phyloP scores from a whole-genome alignment of 345 rosid species.

The Eutrema yunnanense region DNA sequence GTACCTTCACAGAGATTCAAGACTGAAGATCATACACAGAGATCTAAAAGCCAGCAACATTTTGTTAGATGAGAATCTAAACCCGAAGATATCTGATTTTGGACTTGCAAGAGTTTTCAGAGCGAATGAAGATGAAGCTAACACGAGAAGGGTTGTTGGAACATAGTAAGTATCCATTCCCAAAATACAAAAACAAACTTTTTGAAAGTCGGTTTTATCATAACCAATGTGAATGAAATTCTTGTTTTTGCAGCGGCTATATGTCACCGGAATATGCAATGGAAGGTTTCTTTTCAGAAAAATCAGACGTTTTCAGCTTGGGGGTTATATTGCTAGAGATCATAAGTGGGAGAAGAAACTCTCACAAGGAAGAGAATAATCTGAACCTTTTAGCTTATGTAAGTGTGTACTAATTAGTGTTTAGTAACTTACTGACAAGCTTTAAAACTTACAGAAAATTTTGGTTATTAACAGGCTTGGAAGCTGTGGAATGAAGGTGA shows the following conservation, averaged over 20 bases:
- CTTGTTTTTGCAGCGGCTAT: slow-evolving; percentile 33
- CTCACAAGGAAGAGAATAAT: slow-evolving; percentile 23
- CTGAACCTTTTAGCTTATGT: slow-evolving; percentile 32
- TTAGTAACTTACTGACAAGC: slow-evolving; percentile 2
- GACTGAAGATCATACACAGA: slow-evolving; percentile 43
- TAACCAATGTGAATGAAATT: neutral
- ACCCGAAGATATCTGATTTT: slow-evolving; percentile 46
- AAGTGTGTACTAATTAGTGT: slow-evolving; percentile 13
- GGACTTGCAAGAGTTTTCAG: slow-evolving; percentile 42
- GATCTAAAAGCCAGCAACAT: slow-evolving; percentile 48
- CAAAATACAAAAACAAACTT: neutral
- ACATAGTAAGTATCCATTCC: slow-evolving; percentile 34
- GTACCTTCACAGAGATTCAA: slow-evolving; percentile 50
- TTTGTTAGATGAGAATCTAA: slow-evolving; percentile 43
- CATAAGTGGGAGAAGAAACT: slow-evolving; percentile 38
- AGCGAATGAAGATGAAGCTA: slow-evolving; percentile 35
- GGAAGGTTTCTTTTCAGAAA: slow-evolving; percentile 38
- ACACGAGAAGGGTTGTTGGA: slow-evolving; percentile 41
- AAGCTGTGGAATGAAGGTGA: slow-evolving; percentile 30
- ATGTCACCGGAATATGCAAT: slow-evolving; percentile 51
- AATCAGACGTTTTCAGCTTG: slow-evolving; percentile 40
- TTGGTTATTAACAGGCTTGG: slow-evolving; percentile 32
- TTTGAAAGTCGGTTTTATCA: neutral
- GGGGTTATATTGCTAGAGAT: slow-evolving; percentile 44
- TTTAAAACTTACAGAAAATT: neutral